These are phyloP conservation scores for Spinellus fusiger DNA, from an alignment of 192 early-diverging fungal genomes.

Conservation along the genomic window DNA sequence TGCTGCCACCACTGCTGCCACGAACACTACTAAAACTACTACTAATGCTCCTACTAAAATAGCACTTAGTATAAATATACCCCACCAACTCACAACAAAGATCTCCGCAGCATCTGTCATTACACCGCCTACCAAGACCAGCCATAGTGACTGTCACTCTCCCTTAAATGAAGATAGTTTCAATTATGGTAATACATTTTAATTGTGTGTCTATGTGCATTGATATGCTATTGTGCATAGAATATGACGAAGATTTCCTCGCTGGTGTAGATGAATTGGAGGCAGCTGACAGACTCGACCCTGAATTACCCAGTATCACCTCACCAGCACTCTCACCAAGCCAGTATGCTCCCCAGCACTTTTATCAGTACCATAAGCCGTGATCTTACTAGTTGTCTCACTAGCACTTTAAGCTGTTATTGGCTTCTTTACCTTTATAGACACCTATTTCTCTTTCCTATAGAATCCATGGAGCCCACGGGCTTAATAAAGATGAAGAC, in stretches of 20 bases:
- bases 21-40: background rate
- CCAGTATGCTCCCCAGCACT: background rate
- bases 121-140: background rate
- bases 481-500: too few relatives aligned
- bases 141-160: background rate
- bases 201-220: background rate
- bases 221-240: background rate
- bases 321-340: too few relatives aligned
- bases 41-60: background rate
- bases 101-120: background rate
- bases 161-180: constrained; percentile 9
- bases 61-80: too few relatives aligned
- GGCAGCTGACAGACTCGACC: background rate
- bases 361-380: background rate
- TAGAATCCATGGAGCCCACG: too few relatives aligned
- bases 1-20: background rate
- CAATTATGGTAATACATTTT: constrained; percentile 1
- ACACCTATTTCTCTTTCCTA: too few relatives aligned
- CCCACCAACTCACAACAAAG: background rate
- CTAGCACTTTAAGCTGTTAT: too few relatives aligned
- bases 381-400: too few relatives aligned
- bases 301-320: too few relatives aligned
- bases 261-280: constrained; percentile 1
- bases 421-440: too few relatives aligned
- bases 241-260: constrained; percentile 2